Percentiles rank a stretch among this genome's conserved stretches.
These are phyloP conservation scores for Dictyostelium firmibasis DNA, from an alignment of 78 protist species.

Conservation along the genomic window DNA sequence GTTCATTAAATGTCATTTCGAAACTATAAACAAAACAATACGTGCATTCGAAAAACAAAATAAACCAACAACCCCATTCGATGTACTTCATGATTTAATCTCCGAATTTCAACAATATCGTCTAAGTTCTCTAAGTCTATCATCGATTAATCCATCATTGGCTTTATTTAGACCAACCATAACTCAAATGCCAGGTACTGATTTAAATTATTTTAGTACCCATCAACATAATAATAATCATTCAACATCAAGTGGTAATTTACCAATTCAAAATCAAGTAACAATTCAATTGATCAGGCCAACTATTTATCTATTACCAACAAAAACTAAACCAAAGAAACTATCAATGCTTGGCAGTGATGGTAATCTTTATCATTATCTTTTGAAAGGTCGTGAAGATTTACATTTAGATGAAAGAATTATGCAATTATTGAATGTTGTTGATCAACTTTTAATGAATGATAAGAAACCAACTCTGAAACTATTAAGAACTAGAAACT, in stretches of 20 bases:
- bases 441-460: constrained; percentile 75
- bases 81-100: constrained; percentile 29
- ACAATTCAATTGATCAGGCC: constrained; percentile 49
- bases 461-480: constrained; percentile 19
- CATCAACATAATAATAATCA: not conserved
- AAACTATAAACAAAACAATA: constrained; percentile 19
- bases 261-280: not conserved
- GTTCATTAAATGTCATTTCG: constrained; percentile 34
- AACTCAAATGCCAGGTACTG: constrained; percentile 65
- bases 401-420: constrained; percentile 93
- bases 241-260: not conserved
- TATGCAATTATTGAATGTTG: constrained; percentile 89
- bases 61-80: constrained; percentile 37
- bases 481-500: constrained; percentile 76
- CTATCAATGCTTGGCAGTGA: constrained; percentile 84
- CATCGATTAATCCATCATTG: constrained; percentile 24
- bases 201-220: not conserved
- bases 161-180: constrained; percentile 1
- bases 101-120: constrained; percentile 17
- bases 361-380: constrained; percentile 81
- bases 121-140: not conserved
- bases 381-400: constrained; percentile 94
- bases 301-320: constrained; percentile 73
- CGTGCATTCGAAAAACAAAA: constrained; percentile 37
- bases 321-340: constrained; percentile 94